phyloP scores from a whole-genome alignment of 768 basidiomycete species.

The Lactifluus volemus region DNA sequence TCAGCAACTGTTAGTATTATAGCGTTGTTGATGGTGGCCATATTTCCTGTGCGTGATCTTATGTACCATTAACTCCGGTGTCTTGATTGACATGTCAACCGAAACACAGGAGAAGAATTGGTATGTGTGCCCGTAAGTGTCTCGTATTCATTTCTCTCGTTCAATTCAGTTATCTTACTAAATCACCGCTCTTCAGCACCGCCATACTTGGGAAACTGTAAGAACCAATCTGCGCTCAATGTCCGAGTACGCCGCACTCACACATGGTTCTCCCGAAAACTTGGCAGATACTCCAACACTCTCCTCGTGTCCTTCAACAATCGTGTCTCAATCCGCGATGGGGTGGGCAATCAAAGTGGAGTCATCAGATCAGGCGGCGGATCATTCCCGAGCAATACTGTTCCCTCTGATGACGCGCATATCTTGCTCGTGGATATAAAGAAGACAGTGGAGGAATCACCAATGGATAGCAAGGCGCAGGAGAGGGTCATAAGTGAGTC shows the following conservation, averaged over 20 bases:
- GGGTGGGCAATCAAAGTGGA: not conserved
- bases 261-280: not conserved
- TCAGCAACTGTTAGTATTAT: not conserved
- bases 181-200: not conserved
- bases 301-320: conserved; percentile 24
- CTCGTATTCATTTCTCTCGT: not conserved
- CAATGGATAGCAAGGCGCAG: not conserved
- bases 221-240: not conserved
- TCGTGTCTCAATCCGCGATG: conserved; percentile 7
- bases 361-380: not conserved
- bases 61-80: not conserved
- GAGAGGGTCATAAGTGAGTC: not conserved
- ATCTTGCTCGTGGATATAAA: not conserved
- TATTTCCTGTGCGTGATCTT: not conserved
- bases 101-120: not conserved
- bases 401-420: not conserved
- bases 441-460: not conserved
- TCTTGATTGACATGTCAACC: not conserved
- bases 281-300: conserved; percentile 21
- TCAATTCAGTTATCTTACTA: not conserved
- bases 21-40: not conserved
- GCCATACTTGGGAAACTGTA: conserved; percentile 11
- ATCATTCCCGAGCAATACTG: not conserved
- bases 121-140: conserved; percentile 1
- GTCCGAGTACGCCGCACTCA: too few species aligned